phyloP scores from a whole-genome alignment of 148 eudicot genomes.

The Fagopyrum tataricum region DNA sequence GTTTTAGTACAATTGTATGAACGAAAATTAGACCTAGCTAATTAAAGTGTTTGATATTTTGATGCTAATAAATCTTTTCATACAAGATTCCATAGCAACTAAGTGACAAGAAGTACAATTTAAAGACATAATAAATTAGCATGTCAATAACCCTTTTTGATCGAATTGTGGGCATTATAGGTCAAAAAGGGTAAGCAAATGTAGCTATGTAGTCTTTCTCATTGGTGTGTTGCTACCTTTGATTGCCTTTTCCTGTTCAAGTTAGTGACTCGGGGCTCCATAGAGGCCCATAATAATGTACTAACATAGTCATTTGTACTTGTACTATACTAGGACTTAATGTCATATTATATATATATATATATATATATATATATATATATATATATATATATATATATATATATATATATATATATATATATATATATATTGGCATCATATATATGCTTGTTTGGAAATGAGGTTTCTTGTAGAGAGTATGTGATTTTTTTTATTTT shows the following conservation, averaged over 20 bases:
- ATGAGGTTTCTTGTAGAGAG: no score
- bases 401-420: no score
- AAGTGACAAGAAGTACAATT: background rate
- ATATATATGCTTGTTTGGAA: no score
- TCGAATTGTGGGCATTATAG: background rate
- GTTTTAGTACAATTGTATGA: no score
- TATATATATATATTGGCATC: no score
- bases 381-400: no score
- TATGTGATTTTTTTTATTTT: no score
- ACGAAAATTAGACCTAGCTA: background rate
- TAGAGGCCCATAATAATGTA: background rate
- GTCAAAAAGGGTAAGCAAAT: slow-evolving; percentile 3
- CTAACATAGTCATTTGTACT: no score
- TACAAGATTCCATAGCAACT: background rate
- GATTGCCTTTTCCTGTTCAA: background rate
- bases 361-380: no score
- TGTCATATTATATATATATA: no score
- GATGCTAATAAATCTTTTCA: background rate
- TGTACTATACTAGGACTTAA: no score
- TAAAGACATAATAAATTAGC: background rate
- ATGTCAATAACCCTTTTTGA: background rate
- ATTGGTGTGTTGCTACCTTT: background rate
- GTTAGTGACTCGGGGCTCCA: background rate
- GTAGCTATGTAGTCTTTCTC: background rate
- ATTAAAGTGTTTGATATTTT: background rate